A percentile compares a stretch with the other conserved stretches of the same genome.
These are phyloP conservation scores for Stropharia rugosoannulata DNA, from an alignment of 768 basidiomycete genomes.

Conservation along the genomic window DNA sequence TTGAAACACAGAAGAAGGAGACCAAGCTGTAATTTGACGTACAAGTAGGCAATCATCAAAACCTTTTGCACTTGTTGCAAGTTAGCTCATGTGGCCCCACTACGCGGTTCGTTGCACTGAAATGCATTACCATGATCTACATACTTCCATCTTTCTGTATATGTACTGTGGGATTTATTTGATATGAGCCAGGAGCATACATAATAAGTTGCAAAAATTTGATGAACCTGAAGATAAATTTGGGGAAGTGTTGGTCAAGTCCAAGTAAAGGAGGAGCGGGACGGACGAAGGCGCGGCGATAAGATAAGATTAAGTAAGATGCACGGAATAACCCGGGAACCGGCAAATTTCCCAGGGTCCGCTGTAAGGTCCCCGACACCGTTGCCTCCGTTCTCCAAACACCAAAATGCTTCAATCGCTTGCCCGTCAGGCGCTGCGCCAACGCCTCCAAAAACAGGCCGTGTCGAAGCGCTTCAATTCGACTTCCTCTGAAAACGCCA, in stretches of 20 bases:
- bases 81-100: neutral
- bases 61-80: too few species aligned
- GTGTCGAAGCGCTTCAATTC: slow-evolving; percentile 41
- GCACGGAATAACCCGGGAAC: slow-evolving; percentile 12
- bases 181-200: too few species aligned
- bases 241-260: too few species aligned
- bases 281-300: too few species aligned
- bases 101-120: too few species aligned
- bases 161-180: too few species aligned
- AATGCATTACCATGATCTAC: too few species aligned
- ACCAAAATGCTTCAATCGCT: slow-evolving; percentile 26
- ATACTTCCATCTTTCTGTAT: too few species aligned
- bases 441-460: slow-evolving; percentile 17
- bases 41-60: neutral
- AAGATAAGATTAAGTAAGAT: slow-evolving; percentile 12
- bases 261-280: too few species aligned
- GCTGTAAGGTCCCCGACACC: neutral
- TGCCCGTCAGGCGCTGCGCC: slow-evolving; percentile 26
- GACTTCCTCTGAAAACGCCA: slow-evolving; percentile 45
- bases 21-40: slow-evolving; percentile 5
- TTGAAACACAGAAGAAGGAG: slow-evolving; percentile 19
- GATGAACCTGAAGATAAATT: too few species aligned
- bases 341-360: slow-evolving; percentile 14
- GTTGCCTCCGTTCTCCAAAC: slow-evolving; percentile 8
- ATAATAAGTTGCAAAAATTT: too few species aligned